These are phyloP conservation scores for Phytophthora pseudosyringae DNA, from an alignment of 352 stramenopile species.

Conservation along the genomic window DNA sequence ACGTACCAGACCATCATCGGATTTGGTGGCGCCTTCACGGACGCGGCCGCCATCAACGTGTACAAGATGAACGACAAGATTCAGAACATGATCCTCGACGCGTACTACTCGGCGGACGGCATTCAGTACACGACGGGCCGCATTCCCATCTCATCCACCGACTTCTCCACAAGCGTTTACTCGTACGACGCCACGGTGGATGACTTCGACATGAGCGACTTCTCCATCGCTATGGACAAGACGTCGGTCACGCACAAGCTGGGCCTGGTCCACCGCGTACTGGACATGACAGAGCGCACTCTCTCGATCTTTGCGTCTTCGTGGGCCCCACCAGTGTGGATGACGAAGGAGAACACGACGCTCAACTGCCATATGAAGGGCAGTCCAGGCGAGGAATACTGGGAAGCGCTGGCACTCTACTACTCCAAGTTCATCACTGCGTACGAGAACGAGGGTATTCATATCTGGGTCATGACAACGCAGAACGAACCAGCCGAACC, in stretches of 20 bases:
- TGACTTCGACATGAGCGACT: slow-evolving; percentile 59
- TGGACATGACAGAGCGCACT: slow-evolving; percentile 35
- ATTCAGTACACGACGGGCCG: slow-evolving; percentile 75
- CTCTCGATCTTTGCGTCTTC: slow-evolving; percentile 73
- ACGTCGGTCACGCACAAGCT: slow-evolving; percentile 43
- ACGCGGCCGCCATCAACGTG: slow-evolving; percentile 76
- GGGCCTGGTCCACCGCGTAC: slow-evolving; percentile 43
- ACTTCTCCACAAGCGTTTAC: slow-evolving; percentile 75
- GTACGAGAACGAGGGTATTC: slow-evolving; percentile 62
- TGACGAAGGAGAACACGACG: slow-evolving; percentile 69
- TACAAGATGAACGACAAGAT: slow-evolving; percentile 56
- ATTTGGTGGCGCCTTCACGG: slow-evolving; percentile 88
- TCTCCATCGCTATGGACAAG: slow-evolving; percentile 78
- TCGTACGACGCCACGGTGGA: slow-evolving; percentile 47
- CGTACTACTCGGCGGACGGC: slow-evolving; percentile 68
- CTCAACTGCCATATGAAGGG: slow-evolving; percentile 57
- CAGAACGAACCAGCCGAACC: slow-evolving; percentile 78
- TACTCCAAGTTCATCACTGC: slow-evolving; percentile 83
- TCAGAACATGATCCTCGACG: slow-evolving; percentile 64
- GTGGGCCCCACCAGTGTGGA: slow-evolving; percentile 82
- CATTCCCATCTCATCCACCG: slow-evolving; percentile 77
- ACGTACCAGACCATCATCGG: slow-evolving; percentile 74
- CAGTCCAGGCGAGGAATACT: slow-evolving; percentile 46
- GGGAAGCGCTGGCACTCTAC: slow-evolving; percentile 71
- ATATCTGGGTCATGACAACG: slow-evolving; percentile 74